A percentile compares a stretch with the other conserved stretches of the same genome.
Conservation (phyloP, 306 rosid genomes). For the Cicer yamashitae region DNA sequence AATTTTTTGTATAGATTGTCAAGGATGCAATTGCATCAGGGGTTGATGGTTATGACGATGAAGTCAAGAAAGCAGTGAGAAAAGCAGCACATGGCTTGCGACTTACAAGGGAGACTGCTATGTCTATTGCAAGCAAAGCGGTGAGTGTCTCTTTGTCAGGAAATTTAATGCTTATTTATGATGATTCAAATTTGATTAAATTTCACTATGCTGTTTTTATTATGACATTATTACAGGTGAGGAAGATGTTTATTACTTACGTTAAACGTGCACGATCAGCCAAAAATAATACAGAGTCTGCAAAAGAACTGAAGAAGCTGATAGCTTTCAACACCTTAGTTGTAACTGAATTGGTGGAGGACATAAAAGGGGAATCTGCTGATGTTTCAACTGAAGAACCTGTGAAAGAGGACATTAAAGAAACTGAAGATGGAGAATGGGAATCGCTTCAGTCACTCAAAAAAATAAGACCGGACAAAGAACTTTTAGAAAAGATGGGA, state of each 20-base stretch:
- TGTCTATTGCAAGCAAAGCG: conserved; percentile 95
- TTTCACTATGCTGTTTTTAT: conserved; percentile 33
- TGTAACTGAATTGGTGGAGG: conserved; percentile 85
- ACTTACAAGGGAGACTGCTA: conserved; percentile 83
- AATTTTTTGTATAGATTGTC: conserved; percentile 64
- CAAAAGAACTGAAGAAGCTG: conserved; percentile 92
- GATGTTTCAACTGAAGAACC: conserved; percentile 68
- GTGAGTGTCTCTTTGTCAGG: conserved; percentile 61
- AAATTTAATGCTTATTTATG: conserved; percentile 32
- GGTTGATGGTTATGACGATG: conserved; percentile 91
- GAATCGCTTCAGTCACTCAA: conserved; percentile 74
- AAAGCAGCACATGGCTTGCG: conserved; percentile 97
- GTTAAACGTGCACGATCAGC: conserved; percentile 83
- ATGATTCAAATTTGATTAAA: conserved; percentile 19
- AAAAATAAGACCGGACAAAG: conserved; percentile 74
- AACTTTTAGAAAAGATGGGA: conserved; percentile 71
- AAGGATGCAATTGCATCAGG: conserved; percentile 91
- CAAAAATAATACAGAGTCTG: conserved; percentile 79
- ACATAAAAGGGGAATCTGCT: conserved; percentile 89
- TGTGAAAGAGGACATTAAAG: conserved; percentile 52
- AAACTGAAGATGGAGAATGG: conserved; percentile 73
- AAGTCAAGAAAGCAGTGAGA: conserved; percentile 71
- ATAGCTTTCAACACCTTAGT: conserved; percentile 91
- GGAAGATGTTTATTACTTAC: conserved; percentile 73
- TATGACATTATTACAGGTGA: conserved; percentile 60